A percentile compares a stretch with the other conserved stretches of the same genome.
Evolutionary conservation across 768 basidiomycete species (phyloP).

Genomic region (Sarcomyxa edulis): DNA sequence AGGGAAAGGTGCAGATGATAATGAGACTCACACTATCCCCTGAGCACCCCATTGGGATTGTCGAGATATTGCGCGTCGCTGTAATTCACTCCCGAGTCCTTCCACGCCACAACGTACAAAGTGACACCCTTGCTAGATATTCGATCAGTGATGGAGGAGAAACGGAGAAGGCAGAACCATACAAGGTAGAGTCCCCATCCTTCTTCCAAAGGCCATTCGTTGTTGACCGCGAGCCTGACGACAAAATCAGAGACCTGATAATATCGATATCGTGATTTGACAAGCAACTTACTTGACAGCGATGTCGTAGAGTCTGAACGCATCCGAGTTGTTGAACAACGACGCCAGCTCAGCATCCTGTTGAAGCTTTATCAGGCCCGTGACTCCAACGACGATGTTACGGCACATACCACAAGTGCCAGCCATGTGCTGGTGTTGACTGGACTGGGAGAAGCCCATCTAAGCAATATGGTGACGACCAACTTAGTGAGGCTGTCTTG

Average conservation of each 20-base stretch:
- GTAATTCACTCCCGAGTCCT: constrained; percentile 61
- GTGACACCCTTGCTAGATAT: constrained; percentile 62
- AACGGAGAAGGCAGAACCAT: constrained; percentile 3
- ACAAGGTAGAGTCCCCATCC: constrained; percentile 66
- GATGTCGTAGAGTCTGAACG: constrained; percentile 62
- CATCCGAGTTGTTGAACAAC: constrained; percentile 46
- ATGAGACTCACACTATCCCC: constrained; percentile 55
- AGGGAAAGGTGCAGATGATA: not conserved
- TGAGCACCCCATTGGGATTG: constrained; percentile 71
- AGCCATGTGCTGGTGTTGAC: constrained; percentile 68
- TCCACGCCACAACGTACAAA: constrained; percentile 62
- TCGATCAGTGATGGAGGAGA: constrained; percentile 7
- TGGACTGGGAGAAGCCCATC: constrained; percentile 68
- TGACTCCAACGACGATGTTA: not conserved
- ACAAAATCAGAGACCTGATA: not conserved
- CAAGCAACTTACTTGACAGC: constrained; percentile 51
- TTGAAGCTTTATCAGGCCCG: not conserved
- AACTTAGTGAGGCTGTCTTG: not conserved
- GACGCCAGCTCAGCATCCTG: constrained; percentile 72
- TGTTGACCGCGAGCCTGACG: constrained; percentile 52
- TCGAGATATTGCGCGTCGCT: constrained; percentile 57
- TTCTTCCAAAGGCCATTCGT: constrained; percentile 71
- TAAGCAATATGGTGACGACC: constrained; percentile 15
- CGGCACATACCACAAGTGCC: constrained; percentile 50
- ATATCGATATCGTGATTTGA: not conserved